Conservation (phyloP, 1,139 yeast genomes). For the Blastobotrys buckinghamii region DNA sequence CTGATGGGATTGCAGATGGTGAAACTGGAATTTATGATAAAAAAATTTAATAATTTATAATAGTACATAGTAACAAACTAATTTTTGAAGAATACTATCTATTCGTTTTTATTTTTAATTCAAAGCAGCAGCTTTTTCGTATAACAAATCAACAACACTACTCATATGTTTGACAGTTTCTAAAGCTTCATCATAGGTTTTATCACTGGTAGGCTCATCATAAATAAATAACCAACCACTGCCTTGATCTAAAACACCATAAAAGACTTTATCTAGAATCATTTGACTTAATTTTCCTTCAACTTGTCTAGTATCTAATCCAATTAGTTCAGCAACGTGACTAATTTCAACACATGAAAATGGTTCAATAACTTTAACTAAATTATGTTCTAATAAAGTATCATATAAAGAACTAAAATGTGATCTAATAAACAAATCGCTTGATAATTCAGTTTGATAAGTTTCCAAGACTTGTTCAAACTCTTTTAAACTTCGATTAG, state of each 20-base stretch:
- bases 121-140: conserved; percentile 85
- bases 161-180: conserved; percentile 85
- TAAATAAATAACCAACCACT: conserved; percentile 95
- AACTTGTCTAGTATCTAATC: conserved; percentile 80
- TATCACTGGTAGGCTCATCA: conserved; percentile 84
- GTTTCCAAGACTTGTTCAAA: conserved; percentile 73
- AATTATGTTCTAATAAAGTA: conserved; percentile 84
- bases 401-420: conserved; percentile 93
- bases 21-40: conserved; percentile 25
- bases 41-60: neutral
- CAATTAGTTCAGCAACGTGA: conserved; percentile 82
- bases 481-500: conserved; percentile 84
- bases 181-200: conserved; percentile 81
- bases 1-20: conserved; percentile 39
- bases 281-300: conserved; percentile 94
- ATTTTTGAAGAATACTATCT: neutral
- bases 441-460: conserved; percentile 69
- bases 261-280: conserved; percentile 91
- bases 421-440: conserved; percentile 83
- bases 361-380: conserved; percentile 92
- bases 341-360: conserved; percentile 90
- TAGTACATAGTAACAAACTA: no score
- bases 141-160: conserved; percentile 80
- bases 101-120: conserved; percentile 31
- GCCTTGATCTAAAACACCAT: conserved; percentile 96